Evolutionary conservation across 2,329 filamentous ascomycete species (phyloP).

Genomic region (Emmonsia crescens): DNA sequence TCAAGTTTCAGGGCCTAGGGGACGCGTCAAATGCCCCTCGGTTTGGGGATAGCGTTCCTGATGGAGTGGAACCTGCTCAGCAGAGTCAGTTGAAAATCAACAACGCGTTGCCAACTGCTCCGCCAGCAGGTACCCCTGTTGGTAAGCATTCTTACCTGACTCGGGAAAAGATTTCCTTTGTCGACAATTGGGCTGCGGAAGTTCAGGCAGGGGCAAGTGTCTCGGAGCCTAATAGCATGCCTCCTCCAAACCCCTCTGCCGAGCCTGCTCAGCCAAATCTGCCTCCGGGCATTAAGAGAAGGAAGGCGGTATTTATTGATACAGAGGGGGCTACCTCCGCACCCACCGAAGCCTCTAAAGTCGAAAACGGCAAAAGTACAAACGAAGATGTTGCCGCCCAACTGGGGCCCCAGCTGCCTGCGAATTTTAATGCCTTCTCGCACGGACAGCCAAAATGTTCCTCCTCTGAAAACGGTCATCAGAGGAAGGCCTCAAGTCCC

Average conservation of each 20-base stretch:
- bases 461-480: background rate
- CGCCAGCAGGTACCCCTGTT: background rate
- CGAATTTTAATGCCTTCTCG: background rate
- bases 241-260: constrained; percentile 5
- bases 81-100: background rate
- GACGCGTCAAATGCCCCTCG: constrained; percentile 16
- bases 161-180: constrained; percentile 20
- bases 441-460: background rate
- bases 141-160: constrained; percentile 18
- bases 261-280: background rate
- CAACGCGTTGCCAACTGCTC: background rate
- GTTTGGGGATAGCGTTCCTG: constrained; percentile 8
- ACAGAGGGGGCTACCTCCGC: background rate
- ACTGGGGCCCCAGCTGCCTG: background rate
- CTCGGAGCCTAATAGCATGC: constrained; percentile 5
- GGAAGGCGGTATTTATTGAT: background rate
- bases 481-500: background rate
- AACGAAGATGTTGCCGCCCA: background rate
- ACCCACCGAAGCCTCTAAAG: background rate
- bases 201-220: constrained; percentile 11
- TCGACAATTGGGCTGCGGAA: constrained; percentile 22
- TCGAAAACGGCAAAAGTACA: background rate
- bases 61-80: background rate
- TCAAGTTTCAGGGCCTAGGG: constrained; percentile 23
- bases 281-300: constrained; percentile 1